Conservation (phyloP, 441 rosid genomes). For the Adansonia gregorii region DNA sequence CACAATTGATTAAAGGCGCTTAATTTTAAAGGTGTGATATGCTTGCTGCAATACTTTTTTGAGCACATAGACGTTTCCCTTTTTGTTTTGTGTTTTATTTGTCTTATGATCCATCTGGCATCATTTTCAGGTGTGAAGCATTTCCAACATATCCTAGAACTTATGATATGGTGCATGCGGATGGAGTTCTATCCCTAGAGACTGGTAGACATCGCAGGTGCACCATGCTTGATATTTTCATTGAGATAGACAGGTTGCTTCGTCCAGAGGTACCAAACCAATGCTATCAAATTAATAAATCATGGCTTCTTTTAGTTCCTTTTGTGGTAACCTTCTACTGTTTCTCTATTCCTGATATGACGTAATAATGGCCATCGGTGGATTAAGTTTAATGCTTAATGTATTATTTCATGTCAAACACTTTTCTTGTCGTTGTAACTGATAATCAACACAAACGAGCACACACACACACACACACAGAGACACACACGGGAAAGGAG, state of each 20-base stretch:
- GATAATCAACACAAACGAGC: neutral
- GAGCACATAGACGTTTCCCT: neutral
- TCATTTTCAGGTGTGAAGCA: conserved; percentile 82
- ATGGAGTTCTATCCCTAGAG: conserved; percentile 76
- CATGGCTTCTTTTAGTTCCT: neutral
- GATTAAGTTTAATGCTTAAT: conserved; percentile 6
- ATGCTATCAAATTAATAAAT: neutral
- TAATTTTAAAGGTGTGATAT: neutral
- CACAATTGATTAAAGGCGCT: neutral
- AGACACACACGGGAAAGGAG: neutral
- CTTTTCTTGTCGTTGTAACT: neutral
- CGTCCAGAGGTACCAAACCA: conserved; percentile 85
- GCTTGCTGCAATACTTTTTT: neutral
- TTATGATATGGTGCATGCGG: conserved; percentile 92
- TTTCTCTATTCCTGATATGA: conserved; percentile 13
- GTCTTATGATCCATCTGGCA: conserved; percentile 25
- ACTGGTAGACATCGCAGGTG: conserved; percentile 54
- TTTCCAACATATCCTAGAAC: conserved; percentile 97
- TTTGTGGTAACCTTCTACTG: neutral
- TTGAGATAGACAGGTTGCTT: conserved; percentile 87
- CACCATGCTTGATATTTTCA: conserved; percentile 61
- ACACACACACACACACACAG: neutral
- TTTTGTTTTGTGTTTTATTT: neutral
- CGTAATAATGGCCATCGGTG: neutral
- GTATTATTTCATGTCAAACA: conserved; percentile 11